Evolutionary conservation across 73 alveolate genomes (phyloP), one percentile per base, ranked within the genome.

Genomic region (Symbiodinium natans): DNA sequence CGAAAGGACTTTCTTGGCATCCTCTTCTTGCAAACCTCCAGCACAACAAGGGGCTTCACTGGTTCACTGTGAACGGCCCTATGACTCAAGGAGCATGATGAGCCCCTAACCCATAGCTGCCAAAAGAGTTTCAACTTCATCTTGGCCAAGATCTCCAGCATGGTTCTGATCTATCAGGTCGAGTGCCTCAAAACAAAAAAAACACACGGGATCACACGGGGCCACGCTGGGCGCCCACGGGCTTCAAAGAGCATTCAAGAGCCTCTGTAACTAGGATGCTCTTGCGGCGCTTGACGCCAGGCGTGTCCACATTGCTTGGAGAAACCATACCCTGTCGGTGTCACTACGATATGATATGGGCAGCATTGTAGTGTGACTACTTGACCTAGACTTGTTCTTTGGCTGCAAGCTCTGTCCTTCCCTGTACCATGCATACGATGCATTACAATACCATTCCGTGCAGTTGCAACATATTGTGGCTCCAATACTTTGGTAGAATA

Each of bases 131-230:
- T 71, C 83, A 27, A 90, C 97, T 52, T 90, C 97, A 41, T 73
- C 97, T 17, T 71, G 59, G 25, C 97, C 97, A 27, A 90, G 54
- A 29, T 90, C 97, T 11, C 96, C 96, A 2, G 97, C 68, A 34
- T 90, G 87, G 97, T 71, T 89, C 80, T 90, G 97, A 80, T 90
- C 97, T 75, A 90, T 90, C 63, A 90, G 42, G 97, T 90, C 97
- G 89, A 90, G 54, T 42, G 97, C 97, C 97, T 90, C 36, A 0
- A 6, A 46, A 6, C 59, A 13, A 46, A 46, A 6, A 59, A 21
- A 25, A 17, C 17, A 17, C 63, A 48, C 63, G 17, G 17, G 63
- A 10, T 48, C 17, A 48, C 63, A 10, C 17, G 63, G 17, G 63
- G 23, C 63, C 8, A 48, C 63, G 17, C 17, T 8, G 63, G 23